Base-by-base conservation (phyloP, 179 eudicot species). In the Silene vulgaris region DNA sequence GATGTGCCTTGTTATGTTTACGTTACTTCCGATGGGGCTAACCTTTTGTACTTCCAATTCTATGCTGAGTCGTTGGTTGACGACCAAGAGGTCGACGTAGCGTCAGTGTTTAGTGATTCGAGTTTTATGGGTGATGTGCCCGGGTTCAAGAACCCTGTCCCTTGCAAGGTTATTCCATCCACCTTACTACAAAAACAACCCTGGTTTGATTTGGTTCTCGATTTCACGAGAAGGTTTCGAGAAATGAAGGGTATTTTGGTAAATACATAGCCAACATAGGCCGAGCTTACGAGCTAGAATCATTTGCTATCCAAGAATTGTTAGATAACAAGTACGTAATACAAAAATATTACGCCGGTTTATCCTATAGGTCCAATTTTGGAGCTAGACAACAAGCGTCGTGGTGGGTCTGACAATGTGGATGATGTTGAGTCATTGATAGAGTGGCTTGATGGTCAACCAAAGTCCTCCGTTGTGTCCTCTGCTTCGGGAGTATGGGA, bases 121-220 rank as follows among this genome's bases (percentile, higher is more conserved):
- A 73, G 76, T 54, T 2, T 12, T 0, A 79, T 62, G 59, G 9
- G 59, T 8, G 73, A 63, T 2, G 30, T 80, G 1, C 79, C 79
- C 17, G 80, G 82, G 72, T 76, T 77, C 59, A 23, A 4, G 8
- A 80, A 78, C 48, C 78, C 0, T 11, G 59, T 82, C 37, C 20
- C 71, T 2, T 17, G 23, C 54, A 17, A n/a, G 52, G 50, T 67
- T 37, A 1, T 67, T 19, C 71, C 71, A 17, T 8, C 21, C 2
- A 45, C 16, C 13, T 16, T 67, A 16, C 7, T 32, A n/a, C 26
- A 67, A 6, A 67, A 67, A 23, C 12, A 13, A 0, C 50, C 50
- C 19, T 16, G 45, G 23, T 67, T 45, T 67, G 71, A 35, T 0
- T 2, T 37, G 26, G 1, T 67, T n/a, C 50, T 35, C 0, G 19